Conservation (phyloP, 306 rosid species). For the Crotalaria pallida region DNA sequence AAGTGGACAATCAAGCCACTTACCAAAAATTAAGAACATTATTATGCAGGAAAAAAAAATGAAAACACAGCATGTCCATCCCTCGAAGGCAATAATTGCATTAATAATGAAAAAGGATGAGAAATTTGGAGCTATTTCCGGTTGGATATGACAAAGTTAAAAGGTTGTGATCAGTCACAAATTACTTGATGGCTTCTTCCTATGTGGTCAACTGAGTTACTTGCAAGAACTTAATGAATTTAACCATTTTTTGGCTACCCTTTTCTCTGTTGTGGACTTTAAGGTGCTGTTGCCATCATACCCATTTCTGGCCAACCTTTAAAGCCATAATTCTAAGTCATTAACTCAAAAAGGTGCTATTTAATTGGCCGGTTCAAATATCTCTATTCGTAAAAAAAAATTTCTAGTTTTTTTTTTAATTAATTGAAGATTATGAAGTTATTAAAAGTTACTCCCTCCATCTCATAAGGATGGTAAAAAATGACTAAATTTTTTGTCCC, state of each 20-base stretch:
- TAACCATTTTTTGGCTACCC: background rate
- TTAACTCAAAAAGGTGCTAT: background rate
- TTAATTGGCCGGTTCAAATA: too few relatives aligned
- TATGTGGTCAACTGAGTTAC: constrained; percentile 11
- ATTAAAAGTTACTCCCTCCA: too few relatives aligned
- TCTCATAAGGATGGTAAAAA: too few relatives aligned
- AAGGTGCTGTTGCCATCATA: constrained; percentile 21
- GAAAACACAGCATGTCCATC: background rate
- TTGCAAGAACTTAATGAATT: constrained; percentile 23
- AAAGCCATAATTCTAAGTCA: background rate
- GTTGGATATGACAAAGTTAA: background rate
- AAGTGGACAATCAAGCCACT: background rate
- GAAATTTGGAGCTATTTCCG: background rate
- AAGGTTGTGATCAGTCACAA: background rate
- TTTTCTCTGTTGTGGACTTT: background rate
- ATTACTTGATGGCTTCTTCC: constrained; percentile 18
- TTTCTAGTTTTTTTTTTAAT: too few relatives aligned
- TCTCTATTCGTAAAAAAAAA: too few relatives aligned
- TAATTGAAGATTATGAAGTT: too few relatives aligned
- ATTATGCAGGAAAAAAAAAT: background rate
- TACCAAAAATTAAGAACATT: background rate
- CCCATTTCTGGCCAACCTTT: background rate
- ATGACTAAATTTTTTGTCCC: too few relatives aligned
- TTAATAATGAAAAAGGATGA: background rate
- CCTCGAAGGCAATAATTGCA: background rate